Evolutionary conservation across 345 rosid species (phyloP).

Genomic region (Eucalyptus paniculata): DNA sequence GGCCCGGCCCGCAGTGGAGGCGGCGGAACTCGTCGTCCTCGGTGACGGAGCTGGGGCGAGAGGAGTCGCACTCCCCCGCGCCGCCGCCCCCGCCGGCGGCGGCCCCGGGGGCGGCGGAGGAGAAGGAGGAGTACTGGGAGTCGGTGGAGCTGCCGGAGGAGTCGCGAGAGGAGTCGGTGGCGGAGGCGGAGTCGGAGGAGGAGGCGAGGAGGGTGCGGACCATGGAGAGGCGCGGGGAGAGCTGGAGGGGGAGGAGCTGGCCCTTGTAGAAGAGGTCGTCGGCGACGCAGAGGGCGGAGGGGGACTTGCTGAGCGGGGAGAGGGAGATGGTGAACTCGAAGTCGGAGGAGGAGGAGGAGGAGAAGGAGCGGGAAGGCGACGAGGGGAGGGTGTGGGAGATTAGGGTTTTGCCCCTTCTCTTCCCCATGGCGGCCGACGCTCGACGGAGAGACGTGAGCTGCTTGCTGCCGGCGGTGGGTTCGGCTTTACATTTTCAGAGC

Average conservation of each 20-base stretch:
- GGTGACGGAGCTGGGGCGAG: conserved; percentile 75
- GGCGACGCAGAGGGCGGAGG: conserved; percentile 68
- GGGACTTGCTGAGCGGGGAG: conserved; percentile 61
- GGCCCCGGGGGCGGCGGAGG: conserved; percentile 13
- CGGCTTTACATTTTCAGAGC: background rate
- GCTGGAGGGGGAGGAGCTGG: conserved; percentile 90
- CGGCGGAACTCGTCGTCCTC: conserved; percentile 56
- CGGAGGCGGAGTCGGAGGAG: conserved; percentile 51
- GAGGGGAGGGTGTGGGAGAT: conserved; percentile 42
- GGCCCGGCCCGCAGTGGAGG: background rate
- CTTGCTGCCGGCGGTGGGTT: background rate
- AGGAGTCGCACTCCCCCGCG: conserved; percentile 37
- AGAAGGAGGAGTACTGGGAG: conserved; percentile 58
- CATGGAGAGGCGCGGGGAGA: conserved; percentile 85
- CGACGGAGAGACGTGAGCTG: background rate
- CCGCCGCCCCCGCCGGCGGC: conserved; percentile 22
- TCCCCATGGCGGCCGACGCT: background rate
- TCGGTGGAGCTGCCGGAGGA: conserved; percentile 68
- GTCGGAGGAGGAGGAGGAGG: conserved; percentile 68
- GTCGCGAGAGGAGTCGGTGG: conserved; percentile 69
- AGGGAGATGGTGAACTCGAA: conserved; percentile 76
- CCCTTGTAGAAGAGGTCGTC: conserved; percentile 99
- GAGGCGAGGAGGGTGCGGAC: conserved; percentile 80
- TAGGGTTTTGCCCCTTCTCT: conserved; percentile 1
- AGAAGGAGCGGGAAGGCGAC: conserved; percentile 73